phyloP scores from a whole-genome alignment of 1,284 basidiomycete species.

The Mycena citricolor region DNA sequence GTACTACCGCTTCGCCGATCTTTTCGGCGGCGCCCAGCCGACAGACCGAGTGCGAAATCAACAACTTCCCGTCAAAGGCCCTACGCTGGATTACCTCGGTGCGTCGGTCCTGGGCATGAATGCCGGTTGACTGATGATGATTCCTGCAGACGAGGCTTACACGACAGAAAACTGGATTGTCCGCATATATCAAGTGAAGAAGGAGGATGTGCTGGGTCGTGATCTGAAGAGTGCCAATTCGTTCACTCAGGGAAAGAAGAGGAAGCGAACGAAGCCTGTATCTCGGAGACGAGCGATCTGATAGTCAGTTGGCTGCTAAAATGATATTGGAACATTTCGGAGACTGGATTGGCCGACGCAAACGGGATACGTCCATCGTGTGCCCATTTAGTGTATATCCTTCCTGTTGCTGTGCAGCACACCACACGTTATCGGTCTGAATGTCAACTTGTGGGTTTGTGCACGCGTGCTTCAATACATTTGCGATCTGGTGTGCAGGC shows the following conservation, averaged over 20 bases:
- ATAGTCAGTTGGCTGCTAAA: background rate
- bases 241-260: slow-evolving; percentile 85
- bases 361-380: too few relatives aligned
- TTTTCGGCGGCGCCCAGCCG: slow-evolving; percentile 77
- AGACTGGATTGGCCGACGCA: too few relatives aligned
- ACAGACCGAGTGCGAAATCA: slow-evolving; percentile 86
- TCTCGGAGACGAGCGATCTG: slow-evolving; percentile 49
- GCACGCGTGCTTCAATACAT: too few relatives aligned
- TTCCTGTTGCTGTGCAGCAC: too few relatives aligned
- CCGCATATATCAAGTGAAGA: slow-evolving; percentile 95
- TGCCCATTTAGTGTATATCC: too few relatives aligned
- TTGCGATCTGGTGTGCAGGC: too few relatives aligned
- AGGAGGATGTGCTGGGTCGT: slow-evolving; percentile 89
- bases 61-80: slow-evolving; percentile 71
- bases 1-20: slow-evolving; percentile 88
- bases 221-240: slow-evolving; percentile 84
- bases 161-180: slow-evolving; percentile 99
- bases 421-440: too few relatives aligned
- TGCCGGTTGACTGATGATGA: slow-evolving; percentile 5
- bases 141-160: slow-evolving; percentile 81
- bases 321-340: slow-evolving; percentile 1
- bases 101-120: slow-evolving; percentile 30
- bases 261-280: slow-evolving; percentile 72
- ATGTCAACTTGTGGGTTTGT: too few relatives aligned
- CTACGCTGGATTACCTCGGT: slow-evolving; percentile 86